A percentile compares a stretch with the other conserved stretches of the same genome.
Conservation (phyloP, 1,284 basidiomycete genomes). For the Chondrostereum purpureum region DNA sequence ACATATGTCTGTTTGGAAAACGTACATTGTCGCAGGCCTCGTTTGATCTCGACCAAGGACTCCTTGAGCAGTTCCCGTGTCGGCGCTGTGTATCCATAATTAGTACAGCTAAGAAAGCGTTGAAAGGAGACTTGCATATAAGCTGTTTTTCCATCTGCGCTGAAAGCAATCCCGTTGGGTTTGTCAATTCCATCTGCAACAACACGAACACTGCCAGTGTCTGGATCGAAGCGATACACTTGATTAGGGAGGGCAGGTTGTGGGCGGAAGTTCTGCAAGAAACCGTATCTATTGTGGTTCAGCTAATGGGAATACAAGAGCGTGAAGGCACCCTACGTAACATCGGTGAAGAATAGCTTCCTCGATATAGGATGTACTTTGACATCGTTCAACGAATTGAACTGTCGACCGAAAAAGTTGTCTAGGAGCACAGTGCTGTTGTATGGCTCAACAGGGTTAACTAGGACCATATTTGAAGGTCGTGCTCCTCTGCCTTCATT, state of each 20-base stretch:
- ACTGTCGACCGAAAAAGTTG: constrained; percentile 73
- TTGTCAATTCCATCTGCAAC: constrained; percentile 64
- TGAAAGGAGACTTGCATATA: constrained; percentile 47
- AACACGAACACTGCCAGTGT: constrained; percentile 55
- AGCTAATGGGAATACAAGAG: background rate
- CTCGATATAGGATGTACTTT: constrained; percentile 67
- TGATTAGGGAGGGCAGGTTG: constrained; percentile 60
- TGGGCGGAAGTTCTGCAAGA: constrained; percentile 57
- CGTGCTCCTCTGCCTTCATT: constrained; percentile 60
- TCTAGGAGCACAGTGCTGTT: constrained; percentile 62
- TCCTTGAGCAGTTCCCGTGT: constrained; percentile 43
- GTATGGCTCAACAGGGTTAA: constrained; percentile 58
- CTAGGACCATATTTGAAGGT: constrained; percentile 58
- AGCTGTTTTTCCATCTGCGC: constrained; percentile 54
- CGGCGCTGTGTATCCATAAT: constrained; percentile 36
- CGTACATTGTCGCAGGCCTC: constrained; percentile 62
- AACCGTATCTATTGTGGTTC: constrained; percentile 49
- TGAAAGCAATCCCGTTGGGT: constrained; percentile 66
- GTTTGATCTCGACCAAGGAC: constrained; percentile 55
- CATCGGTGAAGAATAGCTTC: constrained; percentile 68
- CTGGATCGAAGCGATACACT: constrained; percentile 67
- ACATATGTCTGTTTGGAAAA: background rate
- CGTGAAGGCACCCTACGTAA: constrained; percentile 36
- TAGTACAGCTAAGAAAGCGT: constrained; percentile 6
- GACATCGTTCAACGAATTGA: constrained; percentile 77